A percentile compares a stretch with the other conserved stretches of the same genome.
phyloP scores from a whole-genome alignment of 768 basidiomycete genomes.

The Mycena indigotica region DNA sequence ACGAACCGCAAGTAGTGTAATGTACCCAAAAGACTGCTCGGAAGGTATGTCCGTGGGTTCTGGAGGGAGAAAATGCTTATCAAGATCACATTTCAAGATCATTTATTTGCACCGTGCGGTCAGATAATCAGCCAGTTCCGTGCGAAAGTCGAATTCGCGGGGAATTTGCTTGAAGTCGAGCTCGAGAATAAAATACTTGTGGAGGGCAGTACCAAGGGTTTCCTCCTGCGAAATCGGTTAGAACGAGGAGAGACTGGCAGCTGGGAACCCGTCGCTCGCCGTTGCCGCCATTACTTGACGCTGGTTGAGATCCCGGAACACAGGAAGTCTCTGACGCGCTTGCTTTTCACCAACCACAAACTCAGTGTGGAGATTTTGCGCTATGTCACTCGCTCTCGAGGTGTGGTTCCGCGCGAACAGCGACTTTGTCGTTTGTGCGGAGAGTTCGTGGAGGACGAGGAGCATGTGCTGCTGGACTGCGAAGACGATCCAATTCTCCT shows the following conservation, averaged over 20 bases:
- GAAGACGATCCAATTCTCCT: not conserved
- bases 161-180: not conserved
- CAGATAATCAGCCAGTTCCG: not conserved
- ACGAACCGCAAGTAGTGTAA: too few relatives aligned
- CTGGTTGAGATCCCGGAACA: not conserved
- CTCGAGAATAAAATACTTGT: not conserved
- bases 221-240: too few relatives aligned
- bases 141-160: not conserved
- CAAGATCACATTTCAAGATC: too few relatives aligned
- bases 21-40: too few relatives aligned
- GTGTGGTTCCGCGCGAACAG: constrained; percentile 1
- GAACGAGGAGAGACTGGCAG: too few relatives aligned
- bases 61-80: too few relatives aligned
- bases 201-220: too few relatives aligned
- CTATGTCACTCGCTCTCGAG: not conserved
- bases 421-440: constrained; percentile 7
- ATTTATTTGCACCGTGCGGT: not conserved
- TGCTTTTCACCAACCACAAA: not conserved
- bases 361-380: constrained; percentile 5
- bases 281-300: constrained; percentile 5
- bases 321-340: constrained; percentile 9
- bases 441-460: constrained; percentile 3
- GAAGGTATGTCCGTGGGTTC: too few relatives aligned
- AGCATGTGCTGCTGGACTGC: constrained; percentile 4
- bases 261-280: not conserved